phyloP scores from a whole-genome alignment of 192 early-diverging fungal genomes.

The Polychytrium aggregatum region DNA sequence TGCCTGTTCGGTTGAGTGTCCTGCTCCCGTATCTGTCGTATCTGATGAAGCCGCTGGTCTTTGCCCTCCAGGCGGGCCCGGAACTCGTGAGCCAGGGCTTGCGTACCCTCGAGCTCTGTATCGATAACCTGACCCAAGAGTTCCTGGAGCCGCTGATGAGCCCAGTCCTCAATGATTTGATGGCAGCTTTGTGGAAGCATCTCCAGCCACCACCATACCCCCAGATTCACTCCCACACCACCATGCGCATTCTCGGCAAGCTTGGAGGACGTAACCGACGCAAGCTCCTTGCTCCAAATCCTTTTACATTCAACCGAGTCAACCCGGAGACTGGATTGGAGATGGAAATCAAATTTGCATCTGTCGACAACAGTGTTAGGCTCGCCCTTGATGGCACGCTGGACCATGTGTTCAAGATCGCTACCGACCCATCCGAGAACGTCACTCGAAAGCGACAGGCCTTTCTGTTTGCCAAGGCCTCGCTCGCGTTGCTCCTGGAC shows the following conservation, averaged over 20 bases:
- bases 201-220: conserved; percentile 80
- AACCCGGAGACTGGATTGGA: conserved; percentile 46
- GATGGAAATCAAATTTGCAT: conserved; percentile 44
- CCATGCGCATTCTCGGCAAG: conserved; percentile 90
- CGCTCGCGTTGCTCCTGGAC: conserved; percentile 55
- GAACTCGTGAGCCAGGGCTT: conserved; percentile 94
- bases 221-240: conserved; percentile 66
- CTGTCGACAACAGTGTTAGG: conserved; percentile 21
- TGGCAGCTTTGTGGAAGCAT: conserved; percentile 89
- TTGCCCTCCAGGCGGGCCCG: conserved; percentile 80
- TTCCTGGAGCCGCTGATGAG: conserved; percentile 93
- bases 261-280: conserved; percentile 94
- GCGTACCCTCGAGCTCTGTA: conserved; percentile 91
- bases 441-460: too few species aligned
- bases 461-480: conserved; percentile 57
- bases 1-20: conserved; percentile 90
- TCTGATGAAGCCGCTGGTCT: conserved; percentile 91
- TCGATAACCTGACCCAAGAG: conserved; percentile 94
- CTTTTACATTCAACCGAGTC: too few species aligned
- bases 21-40: conserved; percentile 85
- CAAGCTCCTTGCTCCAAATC: too few species aligned
- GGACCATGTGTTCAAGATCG: conserved; percentile 34
- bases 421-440: conserved; percentile 49
- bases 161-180: conserved; percentile 87
- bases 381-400: conserved; percentile 51